These are phyloP conservation scores for Anisogramma anomala DNA, from an alignment of 2,329 filamentous ascomycete species.

Conservation along the genomic window DNA sequence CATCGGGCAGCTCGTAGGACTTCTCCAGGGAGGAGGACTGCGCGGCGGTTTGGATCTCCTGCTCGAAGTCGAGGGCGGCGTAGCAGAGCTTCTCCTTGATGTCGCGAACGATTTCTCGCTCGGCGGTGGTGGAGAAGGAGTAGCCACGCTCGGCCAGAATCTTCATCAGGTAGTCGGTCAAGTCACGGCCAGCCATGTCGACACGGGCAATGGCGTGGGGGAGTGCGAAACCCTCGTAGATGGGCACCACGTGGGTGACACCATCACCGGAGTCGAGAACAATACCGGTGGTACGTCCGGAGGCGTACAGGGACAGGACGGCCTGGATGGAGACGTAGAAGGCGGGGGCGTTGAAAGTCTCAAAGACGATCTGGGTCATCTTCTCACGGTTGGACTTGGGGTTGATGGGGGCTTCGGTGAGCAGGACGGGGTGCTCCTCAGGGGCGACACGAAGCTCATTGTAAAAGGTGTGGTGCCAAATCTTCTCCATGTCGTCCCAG, in stretches of 20 bases:
- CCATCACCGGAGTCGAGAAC: slow-evolving; percentile 99
- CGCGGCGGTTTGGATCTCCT: slow-evolving; percentile 99
- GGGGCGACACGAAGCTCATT: slow-evolving; percentile 99
- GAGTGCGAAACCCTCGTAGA: slow-evolving; percentile 99
- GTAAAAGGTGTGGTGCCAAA: slow-evolving; percentile 99
- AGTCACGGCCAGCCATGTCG: slow-evolving; percentile 99
- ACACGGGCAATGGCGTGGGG: slow-evolving; percentile 99
- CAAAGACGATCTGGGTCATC: slow-evolving; percentile 99
- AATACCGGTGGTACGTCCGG: slow-evolving; percentile 99
- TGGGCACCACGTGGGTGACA: slow-evolving; percentile 99
- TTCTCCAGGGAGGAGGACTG: slow-evolving; percentile 99
- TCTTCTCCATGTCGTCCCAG: slow-evolving; percentile 99
- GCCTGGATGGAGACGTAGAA: slow-evolving; percentile 99
- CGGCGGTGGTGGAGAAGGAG: slow-evolving; percentile 98
- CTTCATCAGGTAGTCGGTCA: slow-evolving; percentile 99
- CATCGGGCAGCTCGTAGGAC: slow-evolving; percentile 99
- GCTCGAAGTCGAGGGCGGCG: slow-evolving; percentile 98
- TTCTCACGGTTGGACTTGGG: slow-evolving; percentile 99
- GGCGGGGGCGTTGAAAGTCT: slow-evolving; percentile 99
- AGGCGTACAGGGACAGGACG: slow-evolving; percentile 97
- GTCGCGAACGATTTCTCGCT: slow-evolving; percentile 38
- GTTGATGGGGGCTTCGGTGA: slow-evolving; percentile 99
- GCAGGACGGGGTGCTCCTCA: slow-evolving; percentile 98
- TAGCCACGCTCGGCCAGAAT: slow-evolving; percentile 98
- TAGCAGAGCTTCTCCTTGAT: slow-evolving; percentile 99